These are phyloP conservation scores for Boletus sp. DNA, from an alignment of 768 basidiomycete genomes.

Conservation along the genomic window DNA sequence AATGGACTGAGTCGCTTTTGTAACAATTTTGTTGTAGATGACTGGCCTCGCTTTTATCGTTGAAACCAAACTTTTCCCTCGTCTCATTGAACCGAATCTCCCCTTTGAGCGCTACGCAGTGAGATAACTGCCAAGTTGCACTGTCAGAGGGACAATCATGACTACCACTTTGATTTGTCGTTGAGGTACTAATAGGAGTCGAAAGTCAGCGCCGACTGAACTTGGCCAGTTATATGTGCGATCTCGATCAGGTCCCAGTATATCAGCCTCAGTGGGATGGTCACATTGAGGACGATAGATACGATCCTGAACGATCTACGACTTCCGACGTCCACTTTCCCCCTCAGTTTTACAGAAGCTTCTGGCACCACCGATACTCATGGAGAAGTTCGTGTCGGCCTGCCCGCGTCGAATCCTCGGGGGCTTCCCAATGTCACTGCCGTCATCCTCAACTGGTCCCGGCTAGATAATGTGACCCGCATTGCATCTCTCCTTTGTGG, in stretches of 20 bases:
- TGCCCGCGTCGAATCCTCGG: not conserved
- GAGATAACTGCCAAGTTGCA: not conserved
- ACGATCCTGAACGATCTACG: conserved; percentile 13
- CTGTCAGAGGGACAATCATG: not conserved
- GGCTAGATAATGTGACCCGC: conserved; percentile 56
- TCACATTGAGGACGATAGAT: conserved; percentile 3
- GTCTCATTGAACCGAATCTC: too few relatives aligned
- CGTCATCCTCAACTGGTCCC: conserved; percentile 67
- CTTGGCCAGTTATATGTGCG: not conserved
- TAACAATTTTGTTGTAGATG: conserved; percentile 20
- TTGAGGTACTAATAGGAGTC: too few relatives aligned
- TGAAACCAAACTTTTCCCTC: too few relatives aligned
- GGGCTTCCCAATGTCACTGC: conserved; percentile 47
- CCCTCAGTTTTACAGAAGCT: conserved; percentile 16
- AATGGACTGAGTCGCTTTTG: conserved; percentile 67
- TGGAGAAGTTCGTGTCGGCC: conserved; percentile 17
- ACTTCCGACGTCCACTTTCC: conserved; percentile 15
- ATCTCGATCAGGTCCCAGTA: not conserved
- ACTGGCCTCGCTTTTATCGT: not conserved
- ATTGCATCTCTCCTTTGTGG: conserved; percentile 54
- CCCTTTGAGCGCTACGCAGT: not conserved
- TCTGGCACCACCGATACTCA: not conserved
- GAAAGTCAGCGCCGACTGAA: not conserved
- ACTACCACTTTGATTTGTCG: not conserved
- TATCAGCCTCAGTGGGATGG: conserved; percentile 1